Percentiles rank a stretch among this genome's conserved stretches.
phyloP scores from a whole-genome alignment of 805 yeast genomes.

The Metschnikowia hibisci region DNA sequence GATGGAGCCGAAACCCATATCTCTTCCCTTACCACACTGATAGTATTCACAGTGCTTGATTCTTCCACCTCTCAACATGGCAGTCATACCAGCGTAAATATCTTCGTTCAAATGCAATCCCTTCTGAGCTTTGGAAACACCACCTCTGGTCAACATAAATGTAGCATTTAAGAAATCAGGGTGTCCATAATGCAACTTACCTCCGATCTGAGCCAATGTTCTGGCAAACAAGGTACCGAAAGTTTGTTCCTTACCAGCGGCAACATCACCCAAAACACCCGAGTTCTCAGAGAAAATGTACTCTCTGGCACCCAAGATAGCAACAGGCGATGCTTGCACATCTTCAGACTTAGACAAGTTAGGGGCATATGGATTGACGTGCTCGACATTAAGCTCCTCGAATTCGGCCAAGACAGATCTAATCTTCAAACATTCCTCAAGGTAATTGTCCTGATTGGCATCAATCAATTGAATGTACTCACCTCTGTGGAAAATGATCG shows the following conservation, averaged over 20 bases:
- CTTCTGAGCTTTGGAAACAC: constrained; percentile 80
- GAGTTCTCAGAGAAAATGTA: constrained; percentile 79
- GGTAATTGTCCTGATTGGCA: constrained; percentile 79
- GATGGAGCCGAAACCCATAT: constrained; percentile 79
- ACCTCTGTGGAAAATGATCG: constrained; percentile 71
- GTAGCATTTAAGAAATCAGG: constrained; percentile 76
- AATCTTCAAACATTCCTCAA: constrained; percentile 78
- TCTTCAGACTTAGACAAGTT: constrained; percentile 56
- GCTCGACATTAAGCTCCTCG: constrained; percentile 55
- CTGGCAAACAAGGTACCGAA: constrained; percentile 83
- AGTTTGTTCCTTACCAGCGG: constrained; percentile 86
- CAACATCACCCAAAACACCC: constrained; percentile 80
- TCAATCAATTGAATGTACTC: constrained; percentile 78
- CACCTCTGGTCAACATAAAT: constrained; percentile 82
- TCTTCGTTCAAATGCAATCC: constrained; percentile 83
- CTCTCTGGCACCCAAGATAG: constrained; percentile 80
- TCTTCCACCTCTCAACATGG: constrained; percentile 73
- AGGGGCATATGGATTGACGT: constrained; percentile 79
- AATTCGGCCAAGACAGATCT: constrained; percentile 73
- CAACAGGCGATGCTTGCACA: constrained; percentile 52
- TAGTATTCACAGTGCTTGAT: constrained; percentile 79
- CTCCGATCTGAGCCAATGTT: constrained; percentile 77
- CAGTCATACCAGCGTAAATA: constrained; percentile 84
- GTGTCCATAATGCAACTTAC: constrained; percentile 82
- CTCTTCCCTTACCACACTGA: constrained; percentile 87